Conservation (phyloP, 1,284 basidiomycete genomes). For the Ganoderma meredithae region DNA sequence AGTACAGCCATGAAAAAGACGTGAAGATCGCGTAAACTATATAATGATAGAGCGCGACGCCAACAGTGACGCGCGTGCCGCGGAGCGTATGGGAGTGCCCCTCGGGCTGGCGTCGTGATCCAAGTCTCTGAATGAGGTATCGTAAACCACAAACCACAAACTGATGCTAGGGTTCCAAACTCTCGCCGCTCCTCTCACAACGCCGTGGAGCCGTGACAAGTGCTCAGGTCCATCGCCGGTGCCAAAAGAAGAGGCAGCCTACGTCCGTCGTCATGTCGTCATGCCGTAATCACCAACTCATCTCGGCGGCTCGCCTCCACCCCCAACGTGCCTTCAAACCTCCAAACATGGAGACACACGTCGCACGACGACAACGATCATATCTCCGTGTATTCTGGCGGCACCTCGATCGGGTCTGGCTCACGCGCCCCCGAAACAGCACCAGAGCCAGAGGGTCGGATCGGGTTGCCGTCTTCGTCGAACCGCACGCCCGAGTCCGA, state of each 20-base stretch:
- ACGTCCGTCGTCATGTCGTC: too few relatives aligned
- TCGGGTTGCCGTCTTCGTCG: conserved; percentile 27
- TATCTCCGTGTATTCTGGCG: conserved; percentile 36
- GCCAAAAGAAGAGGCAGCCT: too few relatives aligned
- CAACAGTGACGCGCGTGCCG: background rate
- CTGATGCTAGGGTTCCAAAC: background rate
- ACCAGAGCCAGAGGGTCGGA: conserved; percentile 8
- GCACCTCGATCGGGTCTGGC: conserved; percentile 26
- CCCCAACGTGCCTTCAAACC: background rate
- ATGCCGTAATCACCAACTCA: background rate
- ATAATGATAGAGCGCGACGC: conserved; percentile 11
- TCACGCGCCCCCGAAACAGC: background rate
- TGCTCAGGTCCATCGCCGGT: background rate
- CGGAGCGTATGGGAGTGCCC: background rate
- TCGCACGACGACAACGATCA: conserved; percentile 17
- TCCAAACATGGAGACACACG: background rate
- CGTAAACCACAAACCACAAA: background rate
- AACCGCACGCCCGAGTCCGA: conserved; percentile 38
- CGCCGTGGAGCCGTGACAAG: background rate
- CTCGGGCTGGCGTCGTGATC: conserved; percentile 1
- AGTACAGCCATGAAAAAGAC: conserved; percentile 1
- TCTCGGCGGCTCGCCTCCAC: background rate
- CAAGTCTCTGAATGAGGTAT: background rate
- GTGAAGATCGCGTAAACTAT: conserved; percentile 13
- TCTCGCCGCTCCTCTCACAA: background rate